Evolutionary conservation across 2,329 filamentous ascomycete species (phyloP).

Genomic region (Paecilomyces sp.): DNA sequence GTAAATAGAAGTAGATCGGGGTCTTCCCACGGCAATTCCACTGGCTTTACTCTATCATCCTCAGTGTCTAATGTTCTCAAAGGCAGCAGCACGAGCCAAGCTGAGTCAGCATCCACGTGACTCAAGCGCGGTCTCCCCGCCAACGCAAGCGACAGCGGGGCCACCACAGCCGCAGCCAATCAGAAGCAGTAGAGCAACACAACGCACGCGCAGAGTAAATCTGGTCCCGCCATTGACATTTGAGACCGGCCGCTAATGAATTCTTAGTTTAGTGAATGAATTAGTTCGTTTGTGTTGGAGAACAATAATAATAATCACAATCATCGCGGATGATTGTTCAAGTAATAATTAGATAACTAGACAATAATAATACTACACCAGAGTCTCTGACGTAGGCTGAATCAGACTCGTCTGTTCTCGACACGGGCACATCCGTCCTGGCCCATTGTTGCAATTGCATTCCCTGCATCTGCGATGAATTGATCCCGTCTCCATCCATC

Average conservation of each 20-base stretch:
- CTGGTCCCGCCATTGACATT: background rate
- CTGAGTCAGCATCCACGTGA: background rate
- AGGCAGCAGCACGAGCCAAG: background rate
- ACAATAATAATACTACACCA: too few species aligned
- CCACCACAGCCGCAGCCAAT: background rate
- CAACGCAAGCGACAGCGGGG: background rate
- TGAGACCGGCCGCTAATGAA: background rate
- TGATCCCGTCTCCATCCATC: too few species aligned
- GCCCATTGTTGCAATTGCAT: too few species aligned
- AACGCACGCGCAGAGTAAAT: background rate
- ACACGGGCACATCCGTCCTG: too few species aligned
- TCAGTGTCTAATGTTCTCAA: background rate
- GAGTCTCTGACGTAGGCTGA: too few species aligned
- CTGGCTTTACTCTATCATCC: background rate
- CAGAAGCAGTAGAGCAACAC: background rate
- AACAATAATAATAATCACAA: too few species aligned
- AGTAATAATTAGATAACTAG: too few species aligned
- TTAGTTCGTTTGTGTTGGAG: too few species aligned
- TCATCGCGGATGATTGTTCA: too few species aligned
- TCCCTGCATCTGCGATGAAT: too few species aligned
- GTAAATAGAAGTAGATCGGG: background rate
- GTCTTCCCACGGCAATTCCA: background rate
- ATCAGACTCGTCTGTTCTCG: too few species aligned
- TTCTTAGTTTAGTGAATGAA: too few species aligned
- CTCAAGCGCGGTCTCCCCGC: background rate